A percentile compares a stretch with the other conserved stretches of the same genome.
phyloP scores from a whole-genome alignment of 352 stramenopile species.

The Pythium rishiriense region DNA sequence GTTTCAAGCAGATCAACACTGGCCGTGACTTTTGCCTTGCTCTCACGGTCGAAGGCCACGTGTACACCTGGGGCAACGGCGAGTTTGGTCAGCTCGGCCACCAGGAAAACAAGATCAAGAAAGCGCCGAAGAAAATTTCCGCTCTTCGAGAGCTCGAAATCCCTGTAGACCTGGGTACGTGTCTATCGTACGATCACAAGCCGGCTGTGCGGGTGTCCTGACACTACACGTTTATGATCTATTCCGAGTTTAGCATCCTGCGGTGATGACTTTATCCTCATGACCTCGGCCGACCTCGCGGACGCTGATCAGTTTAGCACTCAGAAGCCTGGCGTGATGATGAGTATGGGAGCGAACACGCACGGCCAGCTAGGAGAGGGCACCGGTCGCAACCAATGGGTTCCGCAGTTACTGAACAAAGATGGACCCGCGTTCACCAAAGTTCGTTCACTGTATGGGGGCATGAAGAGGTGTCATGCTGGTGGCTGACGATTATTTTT shows the following conservation, averaged over 20 bases:
- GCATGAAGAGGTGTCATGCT: neutral
- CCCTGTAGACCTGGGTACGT: conserved; percentile 56
- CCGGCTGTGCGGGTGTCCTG: neutral
- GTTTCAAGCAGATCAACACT: conserved; percentile 55
- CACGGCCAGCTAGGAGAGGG: conserved; percentile 70
- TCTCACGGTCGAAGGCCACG: conserved; percentile 59
- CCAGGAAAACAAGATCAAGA: conserved; percentile 88
- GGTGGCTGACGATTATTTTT: neutral
- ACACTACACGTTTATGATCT: neutral
- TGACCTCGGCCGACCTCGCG: conserved; percentile 63
- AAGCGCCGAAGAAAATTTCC: conserved; percentile 84
- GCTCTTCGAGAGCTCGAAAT: conserved; percentile 78
- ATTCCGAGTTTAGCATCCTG: conserved; percentile 31
- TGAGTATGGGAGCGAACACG: conserved; percentile 77
- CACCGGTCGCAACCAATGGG: conserved; percentile 79
- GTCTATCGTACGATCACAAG: neutral
- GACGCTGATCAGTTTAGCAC: conserved; percentile 80
- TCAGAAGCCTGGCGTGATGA: conserved; percentile 72
- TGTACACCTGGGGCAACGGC: conserved; percentile 82
- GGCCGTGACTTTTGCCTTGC: conserved; percentile 64
- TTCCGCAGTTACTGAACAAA: conserved; percentile 78
- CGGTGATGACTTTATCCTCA: conserved; percentile 69
- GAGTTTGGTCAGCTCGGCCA: conserved; percentile 77
- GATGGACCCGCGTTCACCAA: conserved; percentile 55
- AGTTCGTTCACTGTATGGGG: conserved; percentile 22